A percentile compares a stretch with the other conserved stretches of the same genome.
Conservation (phyloP, 352 stramenopile genomes). For the Blastocystis sp. region DNA sequence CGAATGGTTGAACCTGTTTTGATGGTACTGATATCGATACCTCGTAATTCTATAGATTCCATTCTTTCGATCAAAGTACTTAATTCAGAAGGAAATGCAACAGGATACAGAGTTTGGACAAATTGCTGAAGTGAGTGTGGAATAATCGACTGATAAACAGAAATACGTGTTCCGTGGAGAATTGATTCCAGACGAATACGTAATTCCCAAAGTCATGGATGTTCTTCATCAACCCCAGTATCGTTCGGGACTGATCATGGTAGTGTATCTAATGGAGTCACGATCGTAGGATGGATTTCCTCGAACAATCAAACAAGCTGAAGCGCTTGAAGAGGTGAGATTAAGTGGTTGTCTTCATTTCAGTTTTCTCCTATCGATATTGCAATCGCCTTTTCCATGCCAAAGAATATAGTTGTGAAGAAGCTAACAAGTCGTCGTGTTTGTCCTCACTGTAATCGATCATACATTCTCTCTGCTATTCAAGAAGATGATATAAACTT, state of each 20-base stretch:
- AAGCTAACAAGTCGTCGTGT: constrained; percentile 8
- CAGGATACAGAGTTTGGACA: constrained; percentile 11
- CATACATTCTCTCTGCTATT: constrained; percentile 1
- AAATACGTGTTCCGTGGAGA: constrained; percentile 35
- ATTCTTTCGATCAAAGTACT: neutral
- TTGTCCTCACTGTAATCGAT: constrained; percentile 14
- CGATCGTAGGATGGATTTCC: constrained; percentile 28
- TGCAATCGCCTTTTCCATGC: neutral
- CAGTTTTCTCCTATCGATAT: constrained; percentile 18
- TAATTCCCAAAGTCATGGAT: constrained; percentile 19
- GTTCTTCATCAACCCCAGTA: constrained; percentile 24
- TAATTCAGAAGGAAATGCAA: constrained; percentile 49
- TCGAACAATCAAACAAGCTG: constrained; percentile 5
- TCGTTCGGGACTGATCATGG: constrained; percentile 18
- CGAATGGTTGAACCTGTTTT: neutral
- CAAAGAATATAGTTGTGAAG: neutral
- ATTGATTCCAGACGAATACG: neutral
- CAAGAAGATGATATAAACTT: neutral
- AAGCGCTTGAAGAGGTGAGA: constrained; percentile 1
- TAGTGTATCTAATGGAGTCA: no score
- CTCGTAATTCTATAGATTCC: neutral
- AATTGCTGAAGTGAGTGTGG: neutral
- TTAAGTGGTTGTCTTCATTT: neutral
- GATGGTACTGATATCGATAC: neutral
- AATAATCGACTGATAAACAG: neutral